Evolutionary conservation across 2,329 filamentous ascomycete species (phyloP), one percentile per base, ranked within the genome.

Genomic region (Chaetomiaceae sp.): DNA sequence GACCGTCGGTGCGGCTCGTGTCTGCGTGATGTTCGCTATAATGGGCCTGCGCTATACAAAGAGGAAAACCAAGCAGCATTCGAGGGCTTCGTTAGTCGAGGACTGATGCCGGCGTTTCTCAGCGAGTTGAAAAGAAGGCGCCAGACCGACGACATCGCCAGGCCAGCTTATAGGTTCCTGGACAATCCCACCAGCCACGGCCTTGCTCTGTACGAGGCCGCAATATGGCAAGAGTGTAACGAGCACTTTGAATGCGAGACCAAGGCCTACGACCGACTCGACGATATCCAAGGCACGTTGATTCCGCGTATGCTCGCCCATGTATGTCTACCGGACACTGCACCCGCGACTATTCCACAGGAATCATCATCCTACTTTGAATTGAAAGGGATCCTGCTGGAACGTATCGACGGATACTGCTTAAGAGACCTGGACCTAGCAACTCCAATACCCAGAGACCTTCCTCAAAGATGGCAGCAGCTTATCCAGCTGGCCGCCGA

Each of bases 311-410:
- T 38, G 35, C 35, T 38, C 17, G 35, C 20, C 3, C 20, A 24
- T 12, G 20, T 26, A 3, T 4, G 35, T 9, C 20, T 38, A 10
- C 3, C 14, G 26, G 26, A 33, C 38, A 38, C 38, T 33, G 26
- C 24, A 18, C 32, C 26, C 32, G 32, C 38, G 32, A 27, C 38
- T 8, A 35, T 47, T 4, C 38, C 38, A 27, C n/a, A 11, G 19
- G 45, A 47, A 47, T 7, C 15, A 32, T 24, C 45, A 24, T 15
- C 26, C 33, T 47, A 42, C 27, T 47, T 42, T 42, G 38, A 47
- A 15, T 26, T 47, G 6, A 42, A n/a, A 20, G 45, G 45, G 38
- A 47, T 47, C 34, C 34, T 42, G 18, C 38, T 47, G 15, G 38
- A 42, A 34, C 33, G 33, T 1, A 47, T 47, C 38, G 38, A 47